Evolutionary conservation across 2,329 filamentous ascomycete genomes (phyloP).

Genomic region (Aspergillus vadensis): DNA sequence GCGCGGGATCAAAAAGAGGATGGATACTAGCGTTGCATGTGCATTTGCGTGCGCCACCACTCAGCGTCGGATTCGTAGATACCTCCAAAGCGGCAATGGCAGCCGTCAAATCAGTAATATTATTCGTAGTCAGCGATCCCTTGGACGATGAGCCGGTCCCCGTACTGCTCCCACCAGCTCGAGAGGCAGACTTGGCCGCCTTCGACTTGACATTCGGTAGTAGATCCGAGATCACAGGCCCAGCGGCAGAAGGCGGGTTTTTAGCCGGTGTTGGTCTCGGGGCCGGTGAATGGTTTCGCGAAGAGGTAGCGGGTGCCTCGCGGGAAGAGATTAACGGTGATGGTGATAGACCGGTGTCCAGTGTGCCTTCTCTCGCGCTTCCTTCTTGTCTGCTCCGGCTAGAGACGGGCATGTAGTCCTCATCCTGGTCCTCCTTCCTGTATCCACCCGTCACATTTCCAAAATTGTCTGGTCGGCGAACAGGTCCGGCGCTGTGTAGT

Average conservation of each 20-base stretch:
- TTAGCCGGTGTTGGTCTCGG: slow-evolving; percentile 35
- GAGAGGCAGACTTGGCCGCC: slow-evolving; percentile 68
- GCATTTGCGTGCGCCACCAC: slow-evolving; percentile 65
- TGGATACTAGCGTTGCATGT: slow-evolving; percentile 87
- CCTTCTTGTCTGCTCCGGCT: slow-evolving; percentile 36
- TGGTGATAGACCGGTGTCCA: slow-evolving; percentile 28
- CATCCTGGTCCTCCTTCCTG: slow-evolving; percentile 68
- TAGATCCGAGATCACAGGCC: slow-evolving; percentile 78
- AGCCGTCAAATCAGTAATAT: slow-evolving; percentile 61
- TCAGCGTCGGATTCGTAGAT: slow-evolving; percentile 79
- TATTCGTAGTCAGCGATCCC: slow-evolving; percentile 48
- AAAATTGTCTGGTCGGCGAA: slow-evolving; percentile 64
- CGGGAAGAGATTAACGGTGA: slow-evolving; percentile 38
- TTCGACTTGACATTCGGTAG: slow-evolving; percentile 62
- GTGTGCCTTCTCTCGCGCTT: slow-evolving; percentile 14
- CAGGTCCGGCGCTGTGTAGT: slow-evolving; percentile 63
- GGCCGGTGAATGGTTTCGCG: slow-evolving; percentile 46
- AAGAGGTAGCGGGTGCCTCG: slow-evolving; percentile 49
- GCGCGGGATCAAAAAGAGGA: slow-evolving; percentile 83
- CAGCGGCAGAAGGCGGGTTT: slow-evolving; percentile 68
- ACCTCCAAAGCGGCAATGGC: slow-evolving; percentile 88
- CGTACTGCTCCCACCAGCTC: slow-evolving; percentile 66
- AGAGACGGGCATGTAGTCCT: slow-evolving; percentile 69
- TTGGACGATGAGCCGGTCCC: slow-evolving; percentile 57
- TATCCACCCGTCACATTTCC: slow-evolving; percentile 71